These are phyloP conservation scores for Actinidia polygama DNA, from an alignment of 179 eudicot species.

Conservation along the genomic window DNA sequence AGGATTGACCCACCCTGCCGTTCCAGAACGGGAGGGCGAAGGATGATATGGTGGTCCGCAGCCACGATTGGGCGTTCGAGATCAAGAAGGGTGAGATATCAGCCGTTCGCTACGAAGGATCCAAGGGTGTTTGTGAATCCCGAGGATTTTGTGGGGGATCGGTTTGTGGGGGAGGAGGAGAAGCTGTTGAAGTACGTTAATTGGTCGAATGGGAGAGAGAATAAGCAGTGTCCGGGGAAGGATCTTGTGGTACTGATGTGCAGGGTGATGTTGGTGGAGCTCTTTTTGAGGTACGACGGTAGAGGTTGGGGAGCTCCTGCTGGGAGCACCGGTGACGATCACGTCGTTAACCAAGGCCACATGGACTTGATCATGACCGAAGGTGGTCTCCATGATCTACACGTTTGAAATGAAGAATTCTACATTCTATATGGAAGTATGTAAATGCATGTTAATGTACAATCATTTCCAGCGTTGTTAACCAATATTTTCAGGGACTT, in stretches of 20 bases:
- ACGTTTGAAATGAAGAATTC: too few relatives aligned
- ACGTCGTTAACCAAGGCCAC: conserved; percentile 43
- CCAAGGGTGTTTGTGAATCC: conserved; percentile 47
- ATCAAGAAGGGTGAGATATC: conserved; percentile 71
- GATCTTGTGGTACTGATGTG: conserved; percentile 50
- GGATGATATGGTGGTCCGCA: conserved; percentile 42
- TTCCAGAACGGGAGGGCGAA: conserved; percentile 58
- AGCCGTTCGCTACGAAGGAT: conserved; percentile 57
- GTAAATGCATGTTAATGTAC: too few relatives aligned
- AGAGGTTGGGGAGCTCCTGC: conserved; percentile 22
- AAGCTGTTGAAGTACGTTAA: conserved; percentile 53
- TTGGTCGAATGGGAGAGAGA: conserved; percentile 71
- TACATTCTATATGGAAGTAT: too few relatives aligned
- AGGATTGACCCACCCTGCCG: conserved; percentile 63
- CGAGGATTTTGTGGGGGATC: conserved; percentile 50
- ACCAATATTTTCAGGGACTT: too few relatives aligned
- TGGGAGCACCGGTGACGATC: conserved; percentile 30
- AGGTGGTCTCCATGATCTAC: too few relatives aligned
- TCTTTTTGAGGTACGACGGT: conserved; percentile 52
- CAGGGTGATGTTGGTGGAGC: conserved; percentile 50
- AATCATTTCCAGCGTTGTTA: too few relatives aligned
- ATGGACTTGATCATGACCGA: not conserved
- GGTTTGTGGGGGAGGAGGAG: conserved; percentile 66
- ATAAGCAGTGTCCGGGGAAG: conserved; percentile 69
- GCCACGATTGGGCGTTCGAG: conserved; percentile 49